These are phyloP conservation scores for Neonectria magnoliae DNA, from an alignment of 2,329 filamentous ascomycete species.

Conservation along the genomic window DNA sequence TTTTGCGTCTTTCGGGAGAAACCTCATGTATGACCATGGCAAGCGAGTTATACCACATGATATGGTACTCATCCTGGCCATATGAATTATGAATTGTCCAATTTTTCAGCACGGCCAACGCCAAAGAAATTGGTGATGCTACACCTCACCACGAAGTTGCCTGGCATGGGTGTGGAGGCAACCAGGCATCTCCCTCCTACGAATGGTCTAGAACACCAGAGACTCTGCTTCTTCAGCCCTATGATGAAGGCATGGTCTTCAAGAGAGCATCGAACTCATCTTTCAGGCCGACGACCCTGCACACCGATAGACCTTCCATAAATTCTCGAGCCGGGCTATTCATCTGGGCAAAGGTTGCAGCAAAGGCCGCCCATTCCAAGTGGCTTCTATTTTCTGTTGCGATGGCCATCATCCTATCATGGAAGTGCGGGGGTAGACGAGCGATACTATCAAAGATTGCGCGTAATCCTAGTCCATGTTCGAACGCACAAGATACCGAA, in stretches of 20 bases:
- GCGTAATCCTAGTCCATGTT: slow-evolving; percentile 1
- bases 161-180: background rate
- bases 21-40: background rate
- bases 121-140: background rate
- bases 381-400: slow-evolving; percentile 6
- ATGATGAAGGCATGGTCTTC: slow-evolving; percentile 9
- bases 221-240: slow-evolving; percentile 14
- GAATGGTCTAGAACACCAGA: slow-evolving; percentile 10
- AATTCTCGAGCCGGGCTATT: background rate
- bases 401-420: background rate
- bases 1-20: background rate
- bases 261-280: slow-evolving; percentile 11
- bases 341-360: background rate
- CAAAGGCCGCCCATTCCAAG: slow-evolving; percentile 5
- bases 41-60: background rate
- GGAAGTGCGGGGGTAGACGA: slow-evolving; percentile 12
- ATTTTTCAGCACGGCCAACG: background rate
- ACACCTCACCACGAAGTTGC: background rate
- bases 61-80: background rate
- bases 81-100: too few species aligned
- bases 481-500: slow-evolving; percentile 2
- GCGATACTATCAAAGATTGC: slow-evolving; percentile 1
- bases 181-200: background rate
- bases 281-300: background rate
- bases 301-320: background rate